Conservation (phyloP, 1,284 basidiomycete genomes). For the Tylopilus orsonianus region DNA sequence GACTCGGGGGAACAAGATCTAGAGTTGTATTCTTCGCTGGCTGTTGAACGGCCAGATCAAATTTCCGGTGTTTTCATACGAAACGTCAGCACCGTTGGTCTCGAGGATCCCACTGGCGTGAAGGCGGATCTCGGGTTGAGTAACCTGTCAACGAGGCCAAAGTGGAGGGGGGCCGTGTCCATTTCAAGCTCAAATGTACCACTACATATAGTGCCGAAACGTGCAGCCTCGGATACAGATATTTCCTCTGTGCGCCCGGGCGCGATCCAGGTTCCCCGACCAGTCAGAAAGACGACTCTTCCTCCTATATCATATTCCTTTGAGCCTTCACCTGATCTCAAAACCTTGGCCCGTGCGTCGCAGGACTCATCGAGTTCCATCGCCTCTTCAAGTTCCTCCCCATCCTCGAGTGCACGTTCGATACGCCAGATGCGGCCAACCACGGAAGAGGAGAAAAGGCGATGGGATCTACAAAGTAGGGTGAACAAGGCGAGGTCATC, state of each 20-base stretch:
- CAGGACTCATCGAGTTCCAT: conserved; percentile 24
- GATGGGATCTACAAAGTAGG: conserved; percentile 56
- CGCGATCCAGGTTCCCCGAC: conserved; percentile 15
- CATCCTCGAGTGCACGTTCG: conserved; percentile 22
- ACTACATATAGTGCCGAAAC: conserved; percentile 16
- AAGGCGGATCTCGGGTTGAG: conserved; percentile 29
- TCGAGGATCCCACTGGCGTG: conserved; percentile 61
- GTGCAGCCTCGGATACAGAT: conserved; percentile 29
- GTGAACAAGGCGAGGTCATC: conserved; percentile 57
- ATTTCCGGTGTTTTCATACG: conserved; percentile 77
- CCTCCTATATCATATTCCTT: conserved; percentile 28
- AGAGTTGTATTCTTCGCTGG: conserved; percentile 76
- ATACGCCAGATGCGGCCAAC: conserved; percentile 17
- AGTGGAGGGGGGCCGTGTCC: conserved; percentile 12
- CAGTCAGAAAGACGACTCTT: conserved; percentile 22
- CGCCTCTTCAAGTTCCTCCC: conserved; percentile 22
- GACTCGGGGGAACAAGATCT: conserved; percentile 90
- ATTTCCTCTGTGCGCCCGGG: conserved; percentile 1
- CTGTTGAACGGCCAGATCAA: conserved; percentile 63
- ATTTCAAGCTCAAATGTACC: not conserved
- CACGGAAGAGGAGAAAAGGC: conserved; percentile 53
- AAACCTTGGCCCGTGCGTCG: conserved; percentile 13
- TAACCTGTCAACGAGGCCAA: conserved; percentile 17
- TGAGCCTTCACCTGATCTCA: conserved; percentile 11
- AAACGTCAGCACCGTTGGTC: conserved; percentile 52